Evolutionary conservation across 345 rosid genomes (phyloP).

Genomic region (Camelina sativa): DNA sequence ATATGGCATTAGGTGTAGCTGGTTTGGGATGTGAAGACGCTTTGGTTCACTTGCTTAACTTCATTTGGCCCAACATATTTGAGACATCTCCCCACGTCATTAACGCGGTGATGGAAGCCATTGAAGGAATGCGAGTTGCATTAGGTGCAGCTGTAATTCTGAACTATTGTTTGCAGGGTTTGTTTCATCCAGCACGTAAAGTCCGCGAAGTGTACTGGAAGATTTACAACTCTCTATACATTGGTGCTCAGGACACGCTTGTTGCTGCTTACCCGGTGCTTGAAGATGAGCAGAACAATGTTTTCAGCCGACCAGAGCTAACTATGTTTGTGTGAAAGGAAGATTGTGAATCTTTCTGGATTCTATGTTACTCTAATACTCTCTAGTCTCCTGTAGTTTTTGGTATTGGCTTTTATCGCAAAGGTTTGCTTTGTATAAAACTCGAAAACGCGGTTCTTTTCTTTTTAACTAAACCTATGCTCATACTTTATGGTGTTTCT

Average conservation of each 20-base stretch:
- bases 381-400: conserved; percentile 4
- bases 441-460: background rate
- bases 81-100: conserved; percentile 99
- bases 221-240: conserved; percentile 93
- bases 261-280: conserved; percentile 92
- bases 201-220: conserved; percentile 99
- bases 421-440: conserved; percentile 41
- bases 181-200: conserved; percentile 97
- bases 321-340: conserved; percentile 58
- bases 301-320: conserved; percentile 93
- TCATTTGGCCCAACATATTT: conserved; percentile 97
- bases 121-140: conserved; percentile 97
- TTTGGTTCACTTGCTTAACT: conserved; percentile 82
- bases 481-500: background rate
- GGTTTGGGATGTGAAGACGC: conserved; percentile 99
- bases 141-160: conserved; percentile 84
- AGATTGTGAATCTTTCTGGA: background rate
- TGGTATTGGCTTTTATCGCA: conserved; percentile 35
- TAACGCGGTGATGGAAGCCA: conserved; percentile 98
- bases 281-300: conserved; percentile 76
- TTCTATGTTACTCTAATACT: background rate
- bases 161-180: conserved; percentile 95
- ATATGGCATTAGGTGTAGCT: conserved; percentile 98
- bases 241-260: conserved; percentile 90
- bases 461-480: background rate